A percentile compares a stretch with the other conserved stretches of the same genome.
Conservation (phyloP, 805 yeast genomes). For the Lachancea fermentati region DNA sequence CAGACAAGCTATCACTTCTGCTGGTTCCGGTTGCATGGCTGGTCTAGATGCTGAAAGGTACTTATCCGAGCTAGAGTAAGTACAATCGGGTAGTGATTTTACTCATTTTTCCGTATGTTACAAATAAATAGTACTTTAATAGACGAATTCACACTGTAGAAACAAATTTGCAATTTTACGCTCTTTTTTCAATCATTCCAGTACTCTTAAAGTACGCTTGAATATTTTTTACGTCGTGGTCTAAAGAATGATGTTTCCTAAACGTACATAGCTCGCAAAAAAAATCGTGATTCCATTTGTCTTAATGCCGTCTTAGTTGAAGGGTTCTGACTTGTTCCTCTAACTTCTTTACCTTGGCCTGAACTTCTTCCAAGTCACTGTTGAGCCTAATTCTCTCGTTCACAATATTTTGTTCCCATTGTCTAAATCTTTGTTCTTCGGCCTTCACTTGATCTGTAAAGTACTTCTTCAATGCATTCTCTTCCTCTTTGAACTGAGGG, state of each 20-base stretch:
- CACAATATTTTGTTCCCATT: conserved; percentile 96
- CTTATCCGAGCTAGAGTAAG: conserved; percentile 52
- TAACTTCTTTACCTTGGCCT: conserved; percentile 62
- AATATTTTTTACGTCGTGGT: neutral
- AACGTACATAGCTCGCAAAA: neutral
- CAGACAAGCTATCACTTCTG: conserved; percentile 98
- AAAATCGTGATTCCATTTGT: conserved; percentile 1
- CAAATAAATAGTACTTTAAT: neutral
- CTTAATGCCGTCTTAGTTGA: conserved; percentile 45
- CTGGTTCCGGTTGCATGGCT: conserved; percentile 99
- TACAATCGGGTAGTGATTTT: neutral
- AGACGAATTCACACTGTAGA: no score
- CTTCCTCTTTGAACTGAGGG: conserved; percentile 95
- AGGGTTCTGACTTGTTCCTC: conserved; percentile 71
- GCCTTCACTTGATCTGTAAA: conserved; percentile 96
- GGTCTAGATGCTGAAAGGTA: conserved; percentile 90
- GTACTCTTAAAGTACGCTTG: no score
- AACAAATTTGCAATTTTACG: no score
- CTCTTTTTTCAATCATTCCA: no score
- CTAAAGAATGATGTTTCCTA: neutral
- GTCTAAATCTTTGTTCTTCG: conserved; percentile 95
- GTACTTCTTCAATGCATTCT: conserved; percentile 84
- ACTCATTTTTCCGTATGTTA: no score
- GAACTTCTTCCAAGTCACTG: conserved; percentile 88
- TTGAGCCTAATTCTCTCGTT: conserved; percentile 92